Conservation (phyloP, 2,329 filamentous ascomycete species). For the Sporothrix inflata region DNA sequence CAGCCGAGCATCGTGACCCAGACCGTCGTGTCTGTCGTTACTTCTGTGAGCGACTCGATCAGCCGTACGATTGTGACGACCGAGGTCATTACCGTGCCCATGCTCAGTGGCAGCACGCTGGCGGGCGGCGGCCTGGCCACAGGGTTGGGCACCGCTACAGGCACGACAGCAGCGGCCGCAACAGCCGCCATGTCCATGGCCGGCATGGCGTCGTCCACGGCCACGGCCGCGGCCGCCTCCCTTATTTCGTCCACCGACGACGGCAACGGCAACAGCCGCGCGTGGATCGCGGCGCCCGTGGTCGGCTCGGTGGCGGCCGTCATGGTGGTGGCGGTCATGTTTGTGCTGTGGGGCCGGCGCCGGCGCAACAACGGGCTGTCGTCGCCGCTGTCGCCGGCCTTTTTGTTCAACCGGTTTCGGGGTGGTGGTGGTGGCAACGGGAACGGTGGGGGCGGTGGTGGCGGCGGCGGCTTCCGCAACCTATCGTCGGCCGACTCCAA, state of each 20-base stretch:
- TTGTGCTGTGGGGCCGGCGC: constrained; percentile 40
- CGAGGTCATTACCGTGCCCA: constrained; percentile 31
- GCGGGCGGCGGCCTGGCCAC: not conserved
- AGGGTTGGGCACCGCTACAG: not conserved
- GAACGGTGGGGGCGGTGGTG: not conserved
- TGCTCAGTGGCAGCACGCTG: not conserved
- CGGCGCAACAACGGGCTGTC: constrained; percentile 14
- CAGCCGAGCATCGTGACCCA: constrained; percentile 24
- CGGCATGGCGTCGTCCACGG: not conserved
- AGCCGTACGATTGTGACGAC: constrained; percentile 28
- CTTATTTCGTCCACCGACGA: not conserved
- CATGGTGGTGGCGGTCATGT: constrained; percentile 40
- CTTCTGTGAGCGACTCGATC: constrained; percentile 19
- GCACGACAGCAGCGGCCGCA: not conserved
- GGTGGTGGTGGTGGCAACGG: constrained; percentile 5
- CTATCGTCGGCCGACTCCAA: constrained; percentile 19
- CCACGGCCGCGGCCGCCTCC: not conserved
- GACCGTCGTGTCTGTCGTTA: constrained; percentile 25
- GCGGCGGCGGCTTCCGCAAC: constrained; percentile 20
- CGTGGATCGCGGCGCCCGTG: constrained; percentile 44
- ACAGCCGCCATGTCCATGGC: not conserved
- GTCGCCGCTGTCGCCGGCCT: constrained; percentile 20
- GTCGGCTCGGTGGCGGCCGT: constrained; percentile 42
- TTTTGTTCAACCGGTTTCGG: constrained; percentile 23
- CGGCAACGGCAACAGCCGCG: constrained; percentile 28